Evolutionary conservation across 208 protist species (phyloP).

Genomic region (Trypanosoma melophagium): DNA sequence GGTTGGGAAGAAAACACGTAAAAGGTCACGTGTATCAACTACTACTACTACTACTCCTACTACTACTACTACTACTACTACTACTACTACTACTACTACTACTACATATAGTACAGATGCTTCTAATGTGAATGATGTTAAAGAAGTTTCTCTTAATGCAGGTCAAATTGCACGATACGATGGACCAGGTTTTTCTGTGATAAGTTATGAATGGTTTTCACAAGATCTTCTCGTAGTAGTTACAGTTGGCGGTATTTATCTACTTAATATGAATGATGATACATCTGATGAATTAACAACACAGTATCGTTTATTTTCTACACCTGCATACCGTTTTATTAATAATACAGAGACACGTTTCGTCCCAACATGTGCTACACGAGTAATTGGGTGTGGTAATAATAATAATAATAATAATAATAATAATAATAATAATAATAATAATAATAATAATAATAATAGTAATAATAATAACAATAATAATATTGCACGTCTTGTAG

Average conservation of each 20-base stretch:
- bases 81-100: neutral
- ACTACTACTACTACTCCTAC: neutral
- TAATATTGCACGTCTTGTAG: slow-evolving; percentile 29
- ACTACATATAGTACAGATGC: neutral
- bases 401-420: neutral
- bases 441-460: neutral
- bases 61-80: neutral
- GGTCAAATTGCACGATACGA: neutral
- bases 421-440: neutral
- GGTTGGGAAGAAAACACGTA: slow-evolving; percentile 1
- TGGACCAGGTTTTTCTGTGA: slow-evolving; percentile 8
- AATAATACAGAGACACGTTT: slow-evolving; percentile 18
- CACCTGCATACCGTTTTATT: slow-evolving; percentile 19
- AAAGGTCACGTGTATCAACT: neutral
- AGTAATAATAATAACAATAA: neutral
- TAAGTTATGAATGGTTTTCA: slow-evolving; percentile 65
- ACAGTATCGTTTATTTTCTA: slow-evolving; percentile 23
- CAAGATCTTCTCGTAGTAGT: slow-evolving; percentile 61
- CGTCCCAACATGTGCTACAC: slow-evolving; percentile 10
- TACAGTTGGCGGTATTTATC: slow-evolving; percentile 45
- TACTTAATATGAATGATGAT: slow-evolving; percentile 32
- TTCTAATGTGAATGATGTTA: neutral
- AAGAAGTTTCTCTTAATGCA: neutral
- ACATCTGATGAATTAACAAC: slow-evolving; percentile 36
- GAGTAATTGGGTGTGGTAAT: slow-evolving; percentile 2